A percentile compares a stretch with the other conserved stretches of the same genome.
These are phyloP conservation scores for Alisma plantagoaquatica DNA, from an alignment of 106 monocot species.

Conservation along the genomic window DNA sequence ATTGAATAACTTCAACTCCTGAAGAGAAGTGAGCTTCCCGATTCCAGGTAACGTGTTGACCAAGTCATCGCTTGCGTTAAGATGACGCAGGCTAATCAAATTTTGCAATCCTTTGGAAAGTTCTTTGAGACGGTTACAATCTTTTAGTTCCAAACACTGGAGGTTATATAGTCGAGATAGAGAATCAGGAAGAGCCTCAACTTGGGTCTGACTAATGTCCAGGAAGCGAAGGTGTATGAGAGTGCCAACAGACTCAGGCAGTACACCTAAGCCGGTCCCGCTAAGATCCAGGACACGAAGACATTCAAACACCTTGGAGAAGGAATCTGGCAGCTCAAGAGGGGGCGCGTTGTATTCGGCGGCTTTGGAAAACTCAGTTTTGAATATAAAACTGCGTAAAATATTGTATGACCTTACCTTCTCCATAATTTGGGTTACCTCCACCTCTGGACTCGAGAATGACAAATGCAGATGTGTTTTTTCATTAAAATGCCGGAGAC, in stretches of 20 bases:
- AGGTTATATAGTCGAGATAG: neutral
- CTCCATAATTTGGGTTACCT: too few relatives aligned
- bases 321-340: too few relatives aligned
- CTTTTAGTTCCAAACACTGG: neutral
- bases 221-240: neutral
- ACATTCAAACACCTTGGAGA: too few relatives aligned
- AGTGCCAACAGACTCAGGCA: neutral
- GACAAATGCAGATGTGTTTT: neutral
- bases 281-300: neutral
- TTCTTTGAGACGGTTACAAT: neutral
- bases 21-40: conserved; percentile 8
- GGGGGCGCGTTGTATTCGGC: too few relatives aligned
- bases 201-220: neutral
- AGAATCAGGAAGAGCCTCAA: neutral
- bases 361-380: too few relatives aligned
- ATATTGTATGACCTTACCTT: too few relatives aligned
- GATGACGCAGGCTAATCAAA: conserved; percentile 14
- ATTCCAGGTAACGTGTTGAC: neutral
- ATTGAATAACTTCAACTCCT: conserved; percentile 1
- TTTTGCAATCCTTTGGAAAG: neutral
- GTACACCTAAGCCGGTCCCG: neutral
- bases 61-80: conserved; percentile 4
- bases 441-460: neutral
- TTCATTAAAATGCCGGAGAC: neutral
- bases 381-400: too few relatives aligned